These are phyloP conservation scores for Chaetomium strumarium DNA, from an alignment of 2,329 filamentous ascomycete genomes.

Conservation along the genomic window DNA sequence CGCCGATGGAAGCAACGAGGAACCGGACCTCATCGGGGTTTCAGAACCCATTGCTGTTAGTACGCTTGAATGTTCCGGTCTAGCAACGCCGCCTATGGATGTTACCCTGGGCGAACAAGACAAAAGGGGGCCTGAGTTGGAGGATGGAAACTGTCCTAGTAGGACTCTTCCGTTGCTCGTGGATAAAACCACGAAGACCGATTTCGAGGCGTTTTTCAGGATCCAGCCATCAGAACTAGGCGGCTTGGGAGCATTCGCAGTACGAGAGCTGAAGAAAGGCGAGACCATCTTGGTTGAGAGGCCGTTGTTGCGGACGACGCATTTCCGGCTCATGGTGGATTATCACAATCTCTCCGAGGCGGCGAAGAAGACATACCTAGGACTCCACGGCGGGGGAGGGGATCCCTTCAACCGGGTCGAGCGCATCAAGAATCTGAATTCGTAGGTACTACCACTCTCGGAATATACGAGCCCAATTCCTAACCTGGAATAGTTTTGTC, in stretches of 20 bases:
- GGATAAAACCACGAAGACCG: neutral
- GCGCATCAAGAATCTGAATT: constrained; percentile 42
- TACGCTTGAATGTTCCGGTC: neutral
- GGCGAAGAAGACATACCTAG: constrained; percentile 31
- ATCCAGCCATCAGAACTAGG: constrained; percentile 37
- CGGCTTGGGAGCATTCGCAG: constrained; percentile 45
- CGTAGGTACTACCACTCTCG: constrained; percentile 32
- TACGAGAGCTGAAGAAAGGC: constrained; percentile 31
- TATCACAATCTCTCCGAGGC: constrained; percentile 32
- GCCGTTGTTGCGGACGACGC: constrained; percentile 35
- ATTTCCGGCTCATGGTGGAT: constrained; percentile 29
- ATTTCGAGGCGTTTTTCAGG: constrained; percentile 33
- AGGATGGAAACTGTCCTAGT: neutral
- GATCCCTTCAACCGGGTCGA: constrained; percentile 27
- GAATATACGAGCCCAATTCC: constrained; percentile 20
- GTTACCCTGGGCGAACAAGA: neutral
- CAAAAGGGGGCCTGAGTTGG: neutral
- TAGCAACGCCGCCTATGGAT: neutral
- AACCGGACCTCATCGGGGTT: neutral
- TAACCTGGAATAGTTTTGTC: constrained; percentile 23
- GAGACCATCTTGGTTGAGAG: constrained; percentile 41
- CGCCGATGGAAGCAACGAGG: neutral
- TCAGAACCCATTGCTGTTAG: neutral
- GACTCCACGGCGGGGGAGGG: constrained; percentile 34
- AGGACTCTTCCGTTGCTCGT: neutral